Conservation (phyloP, 2,329 filamentous ascomycete genomes). For the Escovopsis sp. region DNA sequence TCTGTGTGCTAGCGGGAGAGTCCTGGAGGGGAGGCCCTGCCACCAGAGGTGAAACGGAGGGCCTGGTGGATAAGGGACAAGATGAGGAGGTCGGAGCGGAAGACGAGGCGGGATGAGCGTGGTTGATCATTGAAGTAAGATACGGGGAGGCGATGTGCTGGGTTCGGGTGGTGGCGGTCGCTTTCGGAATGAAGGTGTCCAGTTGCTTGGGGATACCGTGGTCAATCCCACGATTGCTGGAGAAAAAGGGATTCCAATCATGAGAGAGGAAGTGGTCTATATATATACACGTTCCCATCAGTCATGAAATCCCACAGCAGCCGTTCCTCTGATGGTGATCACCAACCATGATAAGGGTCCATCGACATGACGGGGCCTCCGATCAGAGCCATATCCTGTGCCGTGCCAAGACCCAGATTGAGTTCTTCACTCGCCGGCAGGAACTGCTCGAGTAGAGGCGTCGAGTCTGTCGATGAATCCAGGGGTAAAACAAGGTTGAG, state of each 20-base stretch:
- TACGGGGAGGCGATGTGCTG: neutral
- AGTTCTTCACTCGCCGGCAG: neutral
- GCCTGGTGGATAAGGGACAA: too few species aligned
- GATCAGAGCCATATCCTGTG: neutral
- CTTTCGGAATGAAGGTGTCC: neutral
- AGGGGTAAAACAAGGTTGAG: neutral
- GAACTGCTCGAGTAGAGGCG: neutral
- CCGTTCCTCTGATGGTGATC: neutral
- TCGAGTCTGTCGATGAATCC: neutral
- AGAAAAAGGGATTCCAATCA: constrained; percentile 1
- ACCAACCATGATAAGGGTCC: neutral
- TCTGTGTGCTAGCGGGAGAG: constrained; percentile 4
- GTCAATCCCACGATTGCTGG: neutral
- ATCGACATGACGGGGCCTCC: neutral
- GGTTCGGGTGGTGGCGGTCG: neutral
- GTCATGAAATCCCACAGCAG: neutral
- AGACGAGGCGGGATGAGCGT: neutral
- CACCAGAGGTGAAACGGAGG: neutral
- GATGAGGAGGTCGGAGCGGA: constrained; percentile 1
- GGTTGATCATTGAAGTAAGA: too few species aligned
- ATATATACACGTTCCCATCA: neutral
- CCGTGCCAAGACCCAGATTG: neutral
- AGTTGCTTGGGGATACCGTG: neutral
- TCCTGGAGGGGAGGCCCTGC: neutral
- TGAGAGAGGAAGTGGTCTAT: constrained; percentile 3